Conservation (phyloP, 2,329 filamentous ascomycete species). For the Trematosphaeria pertusa region DNA sequence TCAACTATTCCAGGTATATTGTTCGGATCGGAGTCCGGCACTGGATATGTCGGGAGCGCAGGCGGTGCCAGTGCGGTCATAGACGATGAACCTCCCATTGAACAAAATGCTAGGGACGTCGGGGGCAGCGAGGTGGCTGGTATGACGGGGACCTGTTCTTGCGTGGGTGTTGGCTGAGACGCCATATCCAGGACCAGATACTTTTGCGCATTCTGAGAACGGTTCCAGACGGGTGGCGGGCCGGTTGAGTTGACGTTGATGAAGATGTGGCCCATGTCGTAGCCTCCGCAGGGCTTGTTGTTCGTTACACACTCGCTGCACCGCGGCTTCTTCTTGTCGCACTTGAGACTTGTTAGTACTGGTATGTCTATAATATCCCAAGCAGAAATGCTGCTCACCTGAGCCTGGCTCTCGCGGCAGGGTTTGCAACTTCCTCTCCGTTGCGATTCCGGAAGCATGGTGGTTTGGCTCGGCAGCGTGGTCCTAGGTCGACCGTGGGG, state of each 20-base stretch:
- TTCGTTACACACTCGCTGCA: conserved; percentile 24
- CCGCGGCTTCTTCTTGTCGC: conserved; percentile 29
- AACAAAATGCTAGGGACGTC: conserved; percentile 1
- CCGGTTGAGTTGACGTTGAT: conserved; percentile 27
- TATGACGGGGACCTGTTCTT: conserved; percentile 8
- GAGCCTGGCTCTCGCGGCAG: conserved; percentile 18
- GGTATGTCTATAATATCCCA: no score
- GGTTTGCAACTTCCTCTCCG: conserved; percentile 22
- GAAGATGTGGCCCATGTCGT: conserved; percentile 27
- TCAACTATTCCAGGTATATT: conserved; percentile 18
- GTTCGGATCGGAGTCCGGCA: conserved; percentile 9
- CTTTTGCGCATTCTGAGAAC: conserved; percentile 27
- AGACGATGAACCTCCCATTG: conserved; percentile 2
- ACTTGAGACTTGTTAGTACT: conserved; percentile 15
- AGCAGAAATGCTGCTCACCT: conserved; percentile 12
- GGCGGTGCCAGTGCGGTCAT: conserved; percentile 7
- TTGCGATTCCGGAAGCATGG: conserved; percentile 18
- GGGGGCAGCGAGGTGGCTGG: not conserved
- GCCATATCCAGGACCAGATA: conserved; percentile 26
- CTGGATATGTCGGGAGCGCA: not conserved
- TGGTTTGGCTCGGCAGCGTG: no score
- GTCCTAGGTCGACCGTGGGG: not conserved
- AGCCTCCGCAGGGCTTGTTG: conserved; percentile 27
- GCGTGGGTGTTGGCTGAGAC: conserved; percentile 18
- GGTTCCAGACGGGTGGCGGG: conserved; percentile 26